Conservation (phyloP, 768 basidiomycete species). For the Mrakia frigida region DNA sequence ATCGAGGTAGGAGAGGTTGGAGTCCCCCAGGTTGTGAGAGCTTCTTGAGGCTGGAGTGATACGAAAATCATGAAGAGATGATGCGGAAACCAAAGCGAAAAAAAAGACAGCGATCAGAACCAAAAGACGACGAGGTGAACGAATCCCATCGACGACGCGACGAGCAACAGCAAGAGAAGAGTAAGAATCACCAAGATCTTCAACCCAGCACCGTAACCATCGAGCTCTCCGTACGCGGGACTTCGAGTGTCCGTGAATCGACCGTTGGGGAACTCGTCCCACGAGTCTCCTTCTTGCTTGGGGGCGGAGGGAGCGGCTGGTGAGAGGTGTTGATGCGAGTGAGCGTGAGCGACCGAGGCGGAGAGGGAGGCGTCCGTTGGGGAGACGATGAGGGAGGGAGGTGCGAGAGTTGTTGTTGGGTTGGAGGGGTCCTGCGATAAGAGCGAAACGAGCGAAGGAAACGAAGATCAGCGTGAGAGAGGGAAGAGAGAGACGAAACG, state of each 20-base stretch:
- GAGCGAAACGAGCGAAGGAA: not conserved
- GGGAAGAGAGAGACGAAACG: not conserved
- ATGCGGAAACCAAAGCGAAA: not conserved
- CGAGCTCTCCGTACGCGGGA: constrained; percentile 47
- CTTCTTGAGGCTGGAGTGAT: constrained; percentile 55
- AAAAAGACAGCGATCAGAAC: not conserved
- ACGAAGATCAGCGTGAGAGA: not conserved
- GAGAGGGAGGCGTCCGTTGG: constrained; percentile 3
- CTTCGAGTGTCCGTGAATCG: constrained; percentile 45
- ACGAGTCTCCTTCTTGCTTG: constrained; percentile 37
- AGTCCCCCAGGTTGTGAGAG: constrained; percentile 68
- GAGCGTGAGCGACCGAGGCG: constrained; percentile 4
- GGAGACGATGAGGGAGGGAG: not conserved
- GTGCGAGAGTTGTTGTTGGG: not conserved
- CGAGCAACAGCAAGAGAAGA: not conserved
- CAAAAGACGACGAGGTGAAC: not conserved
- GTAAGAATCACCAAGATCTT: constrained; percentile 42
- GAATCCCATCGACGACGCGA: not conserved
- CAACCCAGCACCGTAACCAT: constrained; percentile 45
- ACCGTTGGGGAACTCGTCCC: constrained; percentile 47
- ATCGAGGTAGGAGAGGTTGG: constrained; percentile 65
- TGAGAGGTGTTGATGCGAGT: not conserved
- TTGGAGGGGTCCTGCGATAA: constrained; percentile 7
- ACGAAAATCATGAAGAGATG: not conserved
- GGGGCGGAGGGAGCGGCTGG: not conserved